Evolutionary conservation across 2,329 filamentous ascomycete genomes (phyloP).

Genomic region (Epichloe festucae): DNA sequence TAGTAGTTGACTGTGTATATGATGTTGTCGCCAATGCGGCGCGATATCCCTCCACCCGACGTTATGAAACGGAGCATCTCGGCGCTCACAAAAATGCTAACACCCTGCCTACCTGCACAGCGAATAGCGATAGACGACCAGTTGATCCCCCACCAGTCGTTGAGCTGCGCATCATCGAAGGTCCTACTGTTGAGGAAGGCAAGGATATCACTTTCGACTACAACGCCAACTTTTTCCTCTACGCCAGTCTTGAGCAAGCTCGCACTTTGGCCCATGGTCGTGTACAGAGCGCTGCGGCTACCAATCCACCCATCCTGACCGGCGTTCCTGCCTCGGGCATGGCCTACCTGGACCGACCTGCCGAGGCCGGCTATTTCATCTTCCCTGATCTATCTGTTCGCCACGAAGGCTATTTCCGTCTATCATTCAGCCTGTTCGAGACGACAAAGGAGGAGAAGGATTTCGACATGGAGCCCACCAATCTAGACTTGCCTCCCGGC

Average conservation of each 20-base stretch:
- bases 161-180: constrained; percentile 75
- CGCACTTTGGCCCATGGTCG: constrained; percentile 73
- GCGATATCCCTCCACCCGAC: too few relatives aligned
- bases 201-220: constrained; percentile 77
- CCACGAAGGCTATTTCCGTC: constrained; percentile 84
- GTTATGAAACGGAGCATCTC: too few relatives aligned
- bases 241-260: constrained; percentile 77
- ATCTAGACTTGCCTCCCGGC: constrained; percentile 32
- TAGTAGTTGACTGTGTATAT: constrained; percentile 20
- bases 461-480: constrained; percentile 43
- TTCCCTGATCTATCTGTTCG: constrained; percentile 94
- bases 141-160: constrained; percentile 93
- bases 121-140: constrained; percentile 61
- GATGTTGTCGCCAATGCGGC: too few relatives aligned
- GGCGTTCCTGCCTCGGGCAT: constrained; percentile 92
- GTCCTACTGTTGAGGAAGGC: constrained; percentile 43
- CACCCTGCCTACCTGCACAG: constrained; percentile 11
- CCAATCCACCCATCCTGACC: constrained; percentile 72
- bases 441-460: constrained; percentile 79
- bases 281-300: constrained; percentile 51
- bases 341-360: constrained; percentile 84
- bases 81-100: constrained; percentile 7
- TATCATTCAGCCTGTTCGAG: constrained; percentile 89
- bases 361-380: constrained; percentile 78
- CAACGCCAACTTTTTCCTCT: constrained; percentile 96